Base-by-base conservation (phyloP, 305 asterid species). In the Caryopteris hybrid region DNA sequence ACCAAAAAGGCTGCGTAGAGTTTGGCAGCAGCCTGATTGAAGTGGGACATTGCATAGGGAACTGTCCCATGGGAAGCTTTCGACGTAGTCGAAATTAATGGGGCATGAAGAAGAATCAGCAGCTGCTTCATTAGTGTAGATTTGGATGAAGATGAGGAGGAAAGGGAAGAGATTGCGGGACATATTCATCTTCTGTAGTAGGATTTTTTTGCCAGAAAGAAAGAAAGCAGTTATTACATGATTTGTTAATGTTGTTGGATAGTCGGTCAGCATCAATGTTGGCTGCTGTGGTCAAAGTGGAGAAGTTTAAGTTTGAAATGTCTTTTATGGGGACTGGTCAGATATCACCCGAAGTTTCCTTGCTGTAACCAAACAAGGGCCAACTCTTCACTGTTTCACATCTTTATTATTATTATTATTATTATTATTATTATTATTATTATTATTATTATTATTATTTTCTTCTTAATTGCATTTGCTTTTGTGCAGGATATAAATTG, bases 41-140 rank as follows among this genome's bases (percentile, higher is more conserved):
- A 60, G 34, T n/a, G 78, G 82, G 0, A 63, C 64, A 33, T 45
- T 79, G 80, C 95, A 87, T 64, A 83, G 72, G 16, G 85, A 70
- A 48, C 63, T 58, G 80, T 80, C 83, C 95, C 95, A 87, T 55
- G 86, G 90, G 73, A 80, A 73, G 74, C 85, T 81, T 66, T 66
- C 16, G 5, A 83, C 87, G 52, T 85, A 87, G 70, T 69, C 73
- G 66, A 87, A 87, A 63, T 71, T 72, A 48, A 87, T 71, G 47
- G 95, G 84, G 74, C 95, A 87, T 12, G 79, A 65, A 36, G 81
- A 69, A 27, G 84, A 68, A 66, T 74, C 27, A 6, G 71, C 62
- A 33, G 76, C 68, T 27, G 71, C 78, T 2, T 14, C n/a, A 50
- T 22, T 31, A 0, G 12, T 48, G 69, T 2, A 21, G n/a, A 59